Evolutionary conservation across 108 stramenopile genomes (phyloP).

Genomic region (Parietichytrium sp.): DNA sequence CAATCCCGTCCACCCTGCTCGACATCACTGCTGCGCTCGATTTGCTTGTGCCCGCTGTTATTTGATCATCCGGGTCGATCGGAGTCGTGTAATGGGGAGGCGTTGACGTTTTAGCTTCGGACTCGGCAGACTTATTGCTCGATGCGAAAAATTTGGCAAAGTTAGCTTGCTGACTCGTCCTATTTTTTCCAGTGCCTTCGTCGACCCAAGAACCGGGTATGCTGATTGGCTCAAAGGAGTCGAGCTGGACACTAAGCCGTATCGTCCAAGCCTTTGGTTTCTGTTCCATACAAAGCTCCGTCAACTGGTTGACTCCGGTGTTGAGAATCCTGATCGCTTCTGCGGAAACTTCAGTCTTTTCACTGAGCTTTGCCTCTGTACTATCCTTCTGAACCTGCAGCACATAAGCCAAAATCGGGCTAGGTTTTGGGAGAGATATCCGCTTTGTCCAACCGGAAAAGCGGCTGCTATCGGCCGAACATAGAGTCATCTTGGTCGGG

Average conservation of each 20-base stretch:
- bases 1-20: not conserved
- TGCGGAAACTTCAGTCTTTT: not conserved
- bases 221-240: conserved; percentile 1
- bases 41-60: not conserved
- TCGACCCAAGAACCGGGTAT: conserved; percentile 14
- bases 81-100: not conserved
- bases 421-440: not conserved
- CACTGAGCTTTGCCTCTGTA: not conserved
- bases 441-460: not conserved
- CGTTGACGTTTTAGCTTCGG: not conserved
- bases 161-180: not conserved
- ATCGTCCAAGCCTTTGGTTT: not conserved
- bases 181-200: not conserved
- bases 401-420: not conserved
- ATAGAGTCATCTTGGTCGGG: not conserved
- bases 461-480: not conserved
- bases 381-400: not conserved
- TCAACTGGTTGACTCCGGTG: too few relatives aligned
- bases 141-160: not conserved
- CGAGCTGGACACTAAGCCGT: not conserved
- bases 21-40: not conserved
- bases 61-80: not conserved
- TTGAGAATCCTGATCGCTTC: too few relatives aligned
- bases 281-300: not conserved
- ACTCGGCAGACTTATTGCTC: not conserved